A percentile compares a stretch with the other conserved stretches of the same genome.
Evolutionary conservation across 2,329 filamentous ascomycete genomes (phyloP).

Genomic region (Cytospora piceicola): DNA sequence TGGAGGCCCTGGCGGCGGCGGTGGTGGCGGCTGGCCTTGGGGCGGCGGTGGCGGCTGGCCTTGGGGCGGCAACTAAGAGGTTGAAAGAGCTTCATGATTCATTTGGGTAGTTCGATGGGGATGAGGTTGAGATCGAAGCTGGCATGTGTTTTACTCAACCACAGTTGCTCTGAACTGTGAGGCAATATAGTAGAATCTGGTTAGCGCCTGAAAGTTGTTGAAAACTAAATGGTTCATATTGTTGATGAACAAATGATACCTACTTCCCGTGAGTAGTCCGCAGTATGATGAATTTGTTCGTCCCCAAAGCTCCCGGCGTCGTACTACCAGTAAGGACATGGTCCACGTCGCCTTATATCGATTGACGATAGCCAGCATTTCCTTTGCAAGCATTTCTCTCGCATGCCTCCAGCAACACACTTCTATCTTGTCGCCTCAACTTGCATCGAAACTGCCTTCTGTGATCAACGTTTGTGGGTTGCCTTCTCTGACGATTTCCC

Average conservation of each 20-base stretch:
- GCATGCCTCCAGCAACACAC: background rate
- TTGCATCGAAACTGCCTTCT: background rate
- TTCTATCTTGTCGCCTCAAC: background rate
- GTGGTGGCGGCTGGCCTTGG: no score
- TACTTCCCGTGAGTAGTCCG: background rate
- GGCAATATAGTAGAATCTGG: background rate
- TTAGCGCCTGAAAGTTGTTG: background rate
- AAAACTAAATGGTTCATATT: no score
- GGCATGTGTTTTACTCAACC: background rate
- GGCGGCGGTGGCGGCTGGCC: no score
- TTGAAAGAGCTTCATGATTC: background rate
- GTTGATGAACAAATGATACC: background rate
- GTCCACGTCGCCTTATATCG: no score
- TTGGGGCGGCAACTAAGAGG: background rate
- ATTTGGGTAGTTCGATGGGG: background rate
- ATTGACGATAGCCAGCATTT: background rate
- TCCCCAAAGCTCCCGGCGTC: no score
- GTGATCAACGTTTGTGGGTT: background rate
- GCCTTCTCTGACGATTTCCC: slow-evolving; percentile 13
- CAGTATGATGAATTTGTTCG: no score
- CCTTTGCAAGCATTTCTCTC: background rate
- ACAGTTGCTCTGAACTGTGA: background rate
- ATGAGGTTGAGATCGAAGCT: background rate
- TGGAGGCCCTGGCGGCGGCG: slow-evolving; percentile 28
- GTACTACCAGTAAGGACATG: no score